These are phyloP conservation scores for Flaveria trinervia DNA, from an alignment of 129 eudicot species.

Conservation along the genomic window DNA sequence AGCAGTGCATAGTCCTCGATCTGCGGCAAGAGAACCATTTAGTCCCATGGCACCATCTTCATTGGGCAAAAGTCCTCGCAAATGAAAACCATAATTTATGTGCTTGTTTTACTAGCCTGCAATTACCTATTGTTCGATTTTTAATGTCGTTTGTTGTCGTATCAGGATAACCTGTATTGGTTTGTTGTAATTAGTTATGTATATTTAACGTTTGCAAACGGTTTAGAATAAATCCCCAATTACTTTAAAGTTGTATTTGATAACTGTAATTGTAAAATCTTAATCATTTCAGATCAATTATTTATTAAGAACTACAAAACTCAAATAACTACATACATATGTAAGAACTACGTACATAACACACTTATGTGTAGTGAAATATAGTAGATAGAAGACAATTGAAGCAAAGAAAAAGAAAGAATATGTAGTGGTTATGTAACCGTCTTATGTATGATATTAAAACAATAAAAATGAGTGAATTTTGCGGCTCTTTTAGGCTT, in stretches of 20 bases:
- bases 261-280: no score
- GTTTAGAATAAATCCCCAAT: slow-evolving; percentile 29
- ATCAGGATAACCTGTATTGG: slow-evolving; percentile 37
- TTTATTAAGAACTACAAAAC: no score
- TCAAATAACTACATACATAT: no score
- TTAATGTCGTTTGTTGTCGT: slow-evolving; percentile 24
- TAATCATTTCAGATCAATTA: no score
- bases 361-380: no score
- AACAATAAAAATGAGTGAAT: no score
- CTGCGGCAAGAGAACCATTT: slow-evolving; percentile 45
- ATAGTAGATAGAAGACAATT: no score
- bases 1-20: slow-evolving; percentile 57
- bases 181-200: slow-evolving; percentile 39
- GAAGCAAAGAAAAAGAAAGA: no score
- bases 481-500: no score
- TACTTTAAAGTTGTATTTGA: slow-evolving; percentile 8
- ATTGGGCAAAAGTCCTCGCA: slow-evolving; percentile 62
- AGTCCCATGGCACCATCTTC: slow-evolving; percentile 66
- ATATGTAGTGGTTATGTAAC: no score
- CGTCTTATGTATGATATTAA: no score
- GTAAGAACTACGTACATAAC: no score
- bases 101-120: slow-evolving; percentile 6
- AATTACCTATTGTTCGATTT: not conserved
- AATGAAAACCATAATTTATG: slow-evolving; percentile 25
- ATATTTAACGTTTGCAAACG: slow-evolving; percentile 33